Evolutionary conservation across 1,139 yeast genomes (phyloP).

Genomic region (Nakaseomyces bracarensis): DNA sequence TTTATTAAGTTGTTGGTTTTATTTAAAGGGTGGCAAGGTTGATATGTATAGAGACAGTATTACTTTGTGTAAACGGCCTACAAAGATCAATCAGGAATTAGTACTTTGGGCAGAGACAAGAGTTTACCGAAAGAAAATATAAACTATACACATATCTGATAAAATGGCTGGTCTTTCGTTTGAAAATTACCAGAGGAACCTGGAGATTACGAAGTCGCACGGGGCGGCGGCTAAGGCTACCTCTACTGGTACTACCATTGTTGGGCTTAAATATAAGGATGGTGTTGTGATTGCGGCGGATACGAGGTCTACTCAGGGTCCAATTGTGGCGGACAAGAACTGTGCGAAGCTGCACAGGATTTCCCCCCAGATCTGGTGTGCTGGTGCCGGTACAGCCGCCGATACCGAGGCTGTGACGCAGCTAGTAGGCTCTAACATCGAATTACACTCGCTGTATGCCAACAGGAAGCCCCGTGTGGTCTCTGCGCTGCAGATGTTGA

Average conservation of each 20-base stretch:
- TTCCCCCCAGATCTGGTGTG: slow-evolving; percentile 96
- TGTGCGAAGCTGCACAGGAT: slow-evolving; percentile 92
- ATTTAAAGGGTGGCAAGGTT: too few relatives aligned
- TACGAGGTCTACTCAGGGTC: slow-evolving; percentile 95
- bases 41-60: too few relatives aligned
- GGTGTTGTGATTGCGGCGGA: slow-evolving; percentile 98
- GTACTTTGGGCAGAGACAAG: neutral
- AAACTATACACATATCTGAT: too few relatives aligned
- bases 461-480: slow-evolving; percentile 87
- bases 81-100: too few relatives aligned
- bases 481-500: slow-evolving; percentile 84
- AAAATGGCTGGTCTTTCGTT: slow-evolving; percentile 86
- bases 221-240: slow-evolving; percentile 78
- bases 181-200: slow-evolving; percentile 87
- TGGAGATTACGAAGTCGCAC: slow-evolving; percentile 61
- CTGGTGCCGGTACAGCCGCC: slow-evolving; percentile 99
- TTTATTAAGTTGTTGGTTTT: too few relatives aligned
- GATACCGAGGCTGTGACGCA: slow-evolving; percentile 98
- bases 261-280: slow-evolving; percentile 82
- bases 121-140: too few relatives aligned
- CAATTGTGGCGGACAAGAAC: slow-evolving; percentile 94
- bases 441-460: slow-evolving; percentile 75
- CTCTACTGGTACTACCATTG: slow-evolving; percentile 97
- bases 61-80: too few relatives aligned
- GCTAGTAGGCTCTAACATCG: slow-evolving; percentile 81